phyloP scores from a whole-genome alignment of 2,329 filamentous ascomycete genomes.

The Microascus cirrosus region DNA sequence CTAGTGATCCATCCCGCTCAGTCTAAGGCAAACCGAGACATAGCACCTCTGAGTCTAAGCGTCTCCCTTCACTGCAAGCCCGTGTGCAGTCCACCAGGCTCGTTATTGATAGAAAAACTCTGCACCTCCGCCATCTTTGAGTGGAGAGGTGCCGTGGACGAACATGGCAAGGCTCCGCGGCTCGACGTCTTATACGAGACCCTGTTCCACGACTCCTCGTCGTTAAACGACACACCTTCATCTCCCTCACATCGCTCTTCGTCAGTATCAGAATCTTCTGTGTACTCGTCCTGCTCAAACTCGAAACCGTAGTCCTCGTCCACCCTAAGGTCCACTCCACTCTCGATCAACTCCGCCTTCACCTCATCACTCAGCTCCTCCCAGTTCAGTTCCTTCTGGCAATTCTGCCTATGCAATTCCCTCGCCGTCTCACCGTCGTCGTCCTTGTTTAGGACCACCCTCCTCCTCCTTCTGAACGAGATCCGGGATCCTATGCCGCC shows the following conservation, averaged over 20 bases:
- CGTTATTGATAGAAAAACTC: too few relatives aligned
- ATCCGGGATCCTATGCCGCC: conserved; percentile 7
- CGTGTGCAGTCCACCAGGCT: too few relatives aligned
- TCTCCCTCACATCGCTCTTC: neutral
- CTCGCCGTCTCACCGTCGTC: neutral
- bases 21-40: too few relatives aligned
- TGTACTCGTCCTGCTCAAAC: conserved; percentile 13
- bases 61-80: too few relatives aligned
- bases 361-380: conserved; percentile 10
- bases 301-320: conserved; percentile 11
- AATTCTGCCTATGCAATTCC: conserved; percentile 15
- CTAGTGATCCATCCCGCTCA: too few relatives aligned
- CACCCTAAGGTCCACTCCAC: conserved; percentile 15
- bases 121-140: too few relatives aligned
- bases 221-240: neutral
- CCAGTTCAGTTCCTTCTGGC: conserved; percentile 16
- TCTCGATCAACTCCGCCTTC: conserved; percentile 8
- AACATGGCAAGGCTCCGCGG: too few relatives aligned
- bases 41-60: too few relatives aligned
- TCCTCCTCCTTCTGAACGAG: neutral
- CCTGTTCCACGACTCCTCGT: neutral
- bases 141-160: too few relatives aligned
- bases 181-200: too few relatives aligned
- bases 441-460: conserved; percentile 2
- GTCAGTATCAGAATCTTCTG: neutral